A percentile compares a stretch with the other conserved stretches of the same genome.
Conservation (phyloP, 768 basidiomycete species). For the Kwoniella bestiolae region DNA sequence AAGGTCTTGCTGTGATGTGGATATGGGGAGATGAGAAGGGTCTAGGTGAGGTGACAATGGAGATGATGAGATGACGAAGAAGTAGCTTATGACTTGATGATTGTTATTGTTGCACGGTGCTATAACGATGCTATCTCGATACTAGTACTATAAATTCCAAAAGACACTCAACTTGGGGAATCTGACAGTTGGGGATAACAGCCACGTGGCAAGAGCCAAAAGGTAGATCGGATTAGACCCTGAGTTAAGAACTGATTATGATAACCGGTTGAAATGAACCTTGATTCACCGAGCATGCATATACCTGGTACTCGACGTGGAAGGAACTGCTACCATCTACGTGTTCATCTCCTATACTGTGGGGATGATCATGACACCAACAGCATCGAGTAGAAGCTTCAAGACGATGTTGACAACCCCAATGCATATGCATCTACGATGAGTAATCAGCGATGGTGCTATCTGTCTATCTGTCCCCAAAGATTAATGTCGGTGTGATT, state of each 20-base stretch:
- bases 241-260: not conserved
- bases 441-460: not conserved
- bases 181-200: slow-evolving; percentile 14
- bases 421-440: not conserved
- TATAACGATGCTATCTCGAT: not conserved
- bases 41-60: not conserved
- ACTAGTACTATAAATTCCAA: not conserved
- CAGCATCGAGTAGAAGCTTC: not conserved
- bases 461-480: slow-evolving; percentile 8
- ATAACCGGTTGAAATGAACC: slow-evolving; percentile 1
- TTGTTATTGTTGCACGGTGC: slow-evolving; percentile 1
- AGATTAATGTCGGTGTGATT: not conserved
- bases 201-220: slow-evolving; percentile 16
- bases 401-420: not conserved
- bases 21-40: not conserved
- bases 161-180: slow-evolving; percentile 5
- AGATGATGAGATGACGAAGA: not conserved
- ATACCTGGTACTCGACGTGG: not conserved
- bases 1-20: slow-evolving; percentile 9
- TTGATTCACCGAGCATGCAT: slow-evolving; percentile 1
- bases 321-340: not conserved
- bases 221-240: not conserved
- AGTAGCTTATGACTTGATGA: too few species aligned
- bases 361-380: not conserved
- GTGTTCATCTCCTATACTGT: not conserved